Evolutionary conservation across 805 yeast species (phyloP).

Genomic region (Grigorovia jiainica): DNA sequence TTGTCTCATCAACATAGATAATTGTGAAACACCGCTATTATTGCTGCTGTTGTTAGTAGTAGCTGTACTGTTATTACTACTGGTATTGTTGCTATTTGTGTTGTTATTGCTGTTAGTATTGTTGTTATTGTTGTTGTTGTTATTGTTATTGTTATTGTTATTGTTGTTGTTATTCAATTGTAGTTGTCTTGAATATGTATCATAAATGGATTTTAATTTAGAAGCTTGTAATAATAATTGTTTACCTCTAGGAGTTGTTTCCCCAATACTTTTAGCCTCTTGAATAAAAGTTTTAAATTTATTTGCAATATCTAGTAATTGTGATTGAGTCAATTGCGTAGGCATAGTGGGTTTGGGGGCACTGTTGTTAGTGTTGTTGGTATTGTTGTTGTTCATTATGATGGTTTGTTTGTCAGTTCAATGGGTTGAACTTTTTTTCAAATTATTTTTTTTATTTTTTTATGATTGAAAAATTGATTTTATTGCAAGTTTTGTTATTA

Average conservation of each 20-base stretch:
- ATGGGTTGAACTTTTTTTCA: too few species aligned
- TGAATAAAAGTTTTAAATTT: slow-evolving; percentile 51
- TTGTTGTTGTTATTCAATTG: slow-evolving; percentile 13
- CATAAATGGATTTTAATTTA: slow-evolving; percentile 49
- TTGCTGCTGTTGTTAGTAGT: slow-evolving; percentile 5
- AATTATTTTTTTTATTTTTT: too few species aligned
- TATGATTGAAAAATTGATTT: too few species aligned
- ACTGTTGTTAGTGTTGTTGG: not conserved
- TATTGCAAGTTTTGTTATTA: too few species aligned
- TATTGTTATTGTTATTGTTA: slow-evolving; percentile 1
- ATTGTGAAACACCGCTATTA: slow-evolving; percentile 10
- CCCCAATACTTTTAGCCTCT: slow-evolving; percentile 54
- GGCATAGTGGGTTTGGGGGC: not conserved
- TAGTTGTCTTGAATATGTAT: slow-evolving; percentile 39
- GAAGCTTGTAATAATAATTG: slow-evolving; percentile 56
- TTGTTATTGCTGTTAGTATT: slow-evolving; percentile 8
- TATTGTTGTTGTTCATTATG: not conserved
- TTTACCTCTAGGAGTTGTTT: slow-evolving; percentile 50
- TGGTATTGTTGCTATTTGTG: not conserved
- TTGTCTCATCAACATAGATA: slow-evolving; percentile 22
- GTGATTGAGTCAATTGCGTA: slow-evolving; percentile 13
- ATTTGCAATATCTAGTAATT: slow-evolving; percentile 45
- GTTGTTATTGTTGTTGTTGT: slow-evolving; percentile 6
- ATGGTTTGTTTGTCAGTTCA: too few species aligned
- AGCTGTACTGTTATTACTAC: slow-evolving; percentile 5